phyloP scores from a whole-genome alignment of 164 flowering plant species.

The Echeveria elegans region DNA sequence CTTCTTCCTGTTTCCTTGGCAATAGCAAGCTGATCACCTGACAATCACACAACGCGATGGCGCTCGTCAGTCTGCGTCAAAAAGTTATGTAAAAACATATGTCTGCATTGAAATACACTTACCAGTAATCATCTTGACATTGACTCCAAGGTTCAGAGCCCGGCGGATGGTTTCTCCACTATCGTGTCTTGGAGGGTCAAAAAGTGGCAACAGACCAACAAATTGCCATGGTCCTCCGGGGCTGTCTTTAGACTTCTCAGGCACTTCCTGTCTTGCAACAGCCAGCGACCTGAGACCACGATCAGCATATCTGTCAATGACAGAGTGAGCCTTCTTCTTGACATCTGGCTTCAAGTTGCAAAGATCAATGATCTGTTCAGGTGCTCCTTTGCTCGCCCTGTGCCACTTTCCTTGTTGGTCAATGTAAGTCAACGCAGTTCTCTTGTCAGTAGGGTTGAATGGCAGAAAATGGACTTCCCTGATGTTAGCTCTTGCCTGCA shows the following conservation, averaged over 20 bases:
- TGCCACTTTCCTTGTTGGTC: constrained; percentile 29
- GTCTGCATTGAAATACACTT: not conserved
- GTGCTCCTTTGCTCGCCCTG: constrained; percentile 35
- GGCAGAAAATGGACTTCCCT: constrained; percentile 19
- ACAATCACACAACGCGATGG: not conserved
- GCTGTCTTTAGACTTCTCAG: constrained; percentile 30
- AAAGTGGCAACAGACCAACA: constrained; percentile 35
- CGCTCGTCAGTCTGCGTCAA: not conserved
- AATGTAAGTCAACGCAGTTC: constrained; percentile 29
- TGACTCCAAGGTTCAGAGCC: constrained; percentile 36
- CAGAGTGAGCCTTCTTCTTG: not conserved
- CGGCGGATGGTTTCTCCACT: constrained; percentile 37
- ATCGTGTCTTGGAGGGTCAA: constrained; percentile 45
- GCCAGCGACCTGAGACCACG: not conserved
- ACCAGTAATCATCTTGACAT: constrained; percentile 47
- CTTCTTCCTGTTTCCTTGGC: constrained; percentile 40
- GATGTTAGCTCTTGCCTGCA: constrained; percentile 32
- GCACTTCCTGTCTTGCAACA: constrained; percentile 19
- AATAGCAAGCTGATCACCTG: constrained; percentile 31
- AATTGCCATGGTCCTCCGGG: constrained; percentile 34
- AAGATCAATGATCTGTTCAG: constrained; percentile 13
- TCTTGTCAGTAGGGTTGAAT: not conserved
- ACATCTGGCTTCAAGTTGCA: not conserved
- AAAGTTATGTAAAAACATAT: not conserved
- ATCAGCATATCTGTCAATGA: not conserved